phyloP scores from a whole-genome alignment of 352 stramenopile genomes.

The Phytophthora sp. region DNA sequence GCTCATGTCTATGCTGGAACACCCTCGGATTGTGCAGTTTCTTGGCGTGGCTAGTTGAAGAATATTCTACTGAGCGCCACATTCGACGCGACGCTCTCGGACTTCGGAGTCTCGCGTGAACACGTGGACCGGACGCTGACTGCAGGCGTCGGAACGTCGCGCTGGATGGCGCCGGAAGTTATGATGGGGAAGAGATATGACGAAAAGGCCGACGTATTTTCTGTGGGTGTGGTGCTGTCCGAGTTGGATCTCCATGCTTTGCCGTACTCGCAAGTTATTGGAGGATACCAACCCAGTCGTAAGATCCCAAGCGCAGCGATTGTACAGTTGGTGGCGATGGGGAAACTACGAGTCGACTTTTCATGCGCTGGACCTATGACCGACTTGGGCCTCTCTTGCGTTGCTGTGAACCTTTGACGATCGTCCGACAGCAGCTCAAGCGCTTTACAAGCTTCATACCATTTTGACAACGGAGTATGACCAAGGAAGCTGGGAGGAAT shows the following conservation, averaged over 20 bases:
- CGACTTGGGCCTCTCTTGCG: constrained; percentile 34
- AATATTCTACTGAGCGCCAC: constrained; percentile 59
- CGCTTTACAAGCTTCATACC: constrained; percentile 43
- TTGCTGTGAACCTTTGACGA: constrained; percentile 38
- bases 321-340: constrained; percentile 49
- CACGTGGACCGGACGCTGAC: constrained; percentile 34
- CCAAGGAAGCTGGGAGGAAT: constrained; percentile 14
- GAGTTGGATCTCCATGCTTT: constrained; percentile 36
- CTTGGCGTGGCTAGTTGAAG: constrained; percentile 47
- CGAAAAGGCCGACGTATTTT: constrained; percentile 41
- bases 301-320: constrained; percentile 44
- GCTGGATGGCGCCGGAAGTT: constrained; percentile 40
- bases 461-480: constrained; percentile 35
- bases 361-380: constrained; percentile 24
- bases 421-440: constrained; percentile 42
- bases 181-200: constrained; percentile 38
- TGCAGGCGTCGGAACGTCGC: constrained; percentile 35
- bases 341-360: constrained; percentile 43
- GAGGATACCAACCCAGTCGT: constrained; percentile 27
- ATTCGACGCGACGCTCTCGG: constrained; percentile 51
- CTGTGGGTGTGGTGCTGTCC: constrained; percentile 37
- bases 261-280: constrained; percentile 30
- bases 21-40: constrained; percentile 32
- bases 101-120: constrained; percentile 53
- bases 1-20: constrained; percentile 32